phyloP scores from a whole-genome alignment of 169 alveolate species.

The Blepharisma undulans region DNA sequence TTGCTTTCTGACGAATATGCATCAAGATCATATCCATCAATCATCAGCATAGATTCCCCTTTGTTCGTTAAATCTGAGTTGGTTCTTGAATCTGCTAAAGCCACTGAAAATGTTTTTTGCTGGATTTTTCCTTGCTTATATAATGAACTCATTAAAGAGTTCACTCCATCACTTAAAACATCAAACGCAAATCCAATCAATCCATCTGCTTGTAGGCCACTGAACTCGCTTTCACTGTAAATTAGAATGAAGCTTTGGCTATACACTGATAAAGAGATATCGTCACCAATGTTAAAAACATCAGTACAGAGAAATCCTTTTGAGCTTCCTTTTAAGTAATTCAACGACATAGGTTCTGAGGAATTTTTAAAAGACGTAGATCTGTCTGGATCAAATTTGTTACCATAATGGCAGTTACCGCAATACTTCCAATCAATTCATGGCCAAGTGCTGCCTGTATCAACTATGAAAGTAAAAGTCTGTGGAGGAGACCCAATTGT shows the following conservation, averaged over 20 bases:
- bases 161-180: not conserved
- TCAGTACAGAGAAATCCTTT: no score
- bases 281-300: not conserved
- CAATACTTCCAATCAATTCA: not conserved
- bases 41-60: not conserved
- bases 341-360: no score
- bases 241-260: not conserved
- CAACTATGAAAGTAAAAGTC: constrained; percentile 32
- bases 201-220: not conserved
- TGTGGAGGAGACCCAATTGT: constrained; percentile 22
- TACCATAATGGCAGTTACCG: no score
- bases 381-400: no score
- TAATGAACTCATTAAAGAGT: not conserved
- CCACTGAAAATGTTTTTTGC: not conserved
- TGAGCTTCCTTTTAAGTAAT: no score
- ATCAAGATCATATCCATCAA: not conserved
- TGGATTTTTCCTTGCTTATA: not conserved
- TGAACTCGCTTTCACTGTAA: not conserved
- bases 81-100: not conserved
- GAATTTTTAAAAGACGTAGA: no score
- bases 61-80: not conserved
- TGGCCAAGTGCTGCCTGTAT: constrained; percentile 47
- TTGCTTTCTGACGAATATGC: not conserved
- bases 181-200: constrained; percentile 20
- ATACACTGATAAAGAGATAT: not conserved